Evolutionary conservation across 2,329 filamentous ascomycete genomes (phyloP).

Genomic region (Penicillium palitans): DNA sequence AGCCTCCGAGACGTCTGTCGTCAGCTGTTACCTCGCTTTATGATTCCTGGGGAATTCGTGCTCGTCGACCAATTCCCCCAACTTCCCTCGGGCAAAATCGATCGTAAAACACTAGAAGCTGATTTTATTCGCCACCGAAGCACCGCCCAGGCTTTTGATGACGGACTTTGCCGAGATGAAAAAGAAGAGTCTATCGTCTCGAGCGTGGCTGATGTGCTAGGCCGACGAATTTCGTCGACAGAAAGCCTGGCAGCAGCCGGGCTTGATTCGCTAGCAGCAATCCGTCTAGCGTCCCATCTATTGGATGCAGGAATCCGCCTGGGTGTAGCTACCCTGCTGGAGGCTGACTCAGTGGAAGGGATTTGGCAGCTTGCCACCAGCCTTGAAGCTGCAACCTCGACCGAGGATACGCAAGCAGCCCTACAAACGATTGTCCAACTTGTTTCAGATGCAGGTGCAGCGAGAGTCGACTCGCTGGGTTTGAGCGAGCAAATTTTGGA

Average conservation of each 20-base stretch:
- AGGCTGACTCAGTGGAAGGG: slow-evolving; percentile 50
- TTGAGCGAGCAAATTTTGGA: slow-evolving; percentile 31
- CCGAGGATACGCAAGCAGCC: slow-evolving; percentile 18
- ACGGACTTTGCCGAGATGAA: slow-evolving; percentile 24
- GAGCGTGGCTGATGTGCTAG: slow-evolving; percentile 47
- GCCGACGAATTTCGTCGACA: slow-evolving; percentile 35
- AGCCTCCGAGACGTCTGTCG: slow-evolving; percentile 61
- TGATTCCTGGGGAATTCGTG: slow-evolving; percentile 76
- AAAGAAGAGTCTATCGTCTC: slow-evolving; percentile 39
- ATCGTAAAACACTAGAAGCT: slow-evolving; percentile 63
- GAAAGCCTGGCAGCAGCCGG: slow-evolving; percentile 57
- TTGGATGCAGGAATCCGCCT: slow-evolving; percentile 57
- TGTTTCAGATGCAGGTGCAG: slow-evolving; percentile 32
- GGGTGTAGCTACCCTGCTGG: slow-evolving; percentile 63
- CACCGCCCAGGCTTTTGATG: slow-evolving; percentile 10
- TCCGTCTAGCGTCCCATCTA: slow-evolving; percentile 64
- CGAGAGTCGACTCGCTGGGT: slow-evolving; percentile 45
- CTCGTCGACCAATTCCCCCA: slow-evolving; percentile 66
- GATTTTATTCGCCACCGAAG: slow-evolving; percentile 49
- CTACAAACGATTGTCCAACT: slow-evolving; percentile 21
- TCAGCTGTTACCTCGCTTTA: slow-evolving; percentile 76
- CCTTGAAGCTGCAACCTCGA: slow-evolving; percentile 17
- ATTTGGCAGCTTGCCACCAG: slow-evolving; percentile 37
- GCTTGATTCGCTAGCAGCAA: slow-evolving; percentile 66
- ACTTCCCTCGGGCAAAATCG: slow-evolving; percentile 79